Evolutionary conservation across 2,329 filamentous ascomycete species (phyloP), one percentile per base, ranked within the genome.

Genomic region (Trematosphaeria pertusa): DNA sequence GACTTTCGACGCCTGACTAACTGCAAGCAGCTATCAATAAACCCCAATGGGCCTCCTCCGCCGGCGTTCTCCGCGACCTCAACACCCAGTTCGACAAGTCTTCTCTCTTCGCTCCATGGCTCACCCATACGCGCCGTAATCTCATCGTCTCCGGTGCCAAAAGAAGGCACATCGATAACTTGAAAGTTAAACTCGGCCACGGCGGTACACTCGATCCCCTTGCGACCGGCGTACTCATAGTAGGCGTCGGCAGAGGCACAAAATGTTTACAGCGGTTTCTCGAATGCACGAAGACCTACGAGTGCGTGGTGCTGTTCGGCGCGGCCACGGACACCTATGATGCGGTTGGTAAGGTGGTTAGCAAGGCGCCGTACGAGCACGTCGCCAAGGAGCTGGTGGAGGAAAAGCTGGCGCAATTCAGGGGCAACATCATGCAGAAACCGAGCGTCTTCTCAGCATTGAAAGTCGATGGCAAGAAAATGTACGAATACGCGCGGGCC

Each of bases 131-230:
- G 59, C 78, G 78, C 44, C 78, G 76, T 37, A 82, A 12, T 73
- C 77, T 56, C 86, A 89, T 69, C 75, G 75, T 48, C 77, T 81
- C 47, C 76, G 31, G 51, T 17, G 53, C 78, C 47, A 83, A 87
- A 67, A 80, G 81, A 58, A 79, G 81, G 58, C 82, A 86, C 50
- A 72, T 74, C 37, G 56, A 61, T 3, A 64, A 66, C 18, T 59
- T 71, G 21, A 84, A 89, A 52, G 87, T 97, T 59, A 99, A 97
- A 78, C 89, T 97, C 65, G 94, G 94, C 24, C 94, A 99, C 75
- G 94, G 94, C 50, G 94, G 94, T 5, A 69, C 65, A 0, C 48
- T 69, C 4, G 65, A 69, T 30, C 64, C 65, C 1, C 42, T 69
- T 2, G 65, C 65, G 9, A 46, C 62, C 3, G 64, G 65, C 14